Evolutionary conservation across 2,329 filamentous ascomycete genomes (phyloP).

Genomic region (Cladosporium cucumerinum): DNA sequence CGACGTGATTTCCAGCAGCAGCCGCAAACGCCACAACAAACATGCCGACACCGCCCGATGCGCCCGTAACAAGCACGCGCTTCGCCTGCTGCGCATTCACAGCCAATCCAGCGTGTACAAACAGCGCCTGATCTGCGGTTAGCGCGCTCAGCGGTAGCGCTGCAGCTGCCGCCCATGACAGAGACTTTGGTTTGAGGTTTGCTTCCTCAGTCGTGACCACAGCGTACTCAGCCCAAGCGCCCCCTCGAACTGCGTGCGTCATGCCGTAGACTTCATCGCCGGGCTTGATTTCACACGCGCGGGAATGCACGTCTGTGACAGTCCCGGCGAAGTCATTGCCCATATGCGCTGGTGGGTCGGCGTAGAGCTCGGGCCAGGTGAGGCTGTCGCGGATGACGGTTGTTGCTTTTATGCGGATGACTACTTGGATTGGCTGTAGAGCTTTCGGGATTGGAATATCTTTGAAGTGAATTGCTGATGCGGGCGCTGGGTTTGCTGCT

Average conservation of each 20-base stretch:
- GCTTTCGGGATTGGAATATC: background rate
- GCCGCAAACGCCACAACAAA: constrained; percentile 42
- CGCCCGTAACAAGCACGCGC: constrained; percentile 42
- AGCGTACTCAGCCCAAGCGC: constrained; percentile 36
- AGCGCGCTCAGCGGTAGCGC: background rate
- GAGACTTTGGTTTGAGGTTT: constrained; percentile 21
- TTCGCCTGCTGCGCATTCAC: constrained; percentile 6
- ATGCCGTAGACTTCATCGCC: constrained; percentile 39
- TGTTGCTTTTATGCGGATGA: constrained; percentile 36
- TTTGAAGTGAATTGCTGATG: background rate
- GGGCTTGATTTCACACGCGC: constrained; percentile 31
- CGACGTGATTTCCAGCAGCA: constrained; percentile 34
- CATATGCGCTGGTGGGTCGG: constrained; percentile 23
- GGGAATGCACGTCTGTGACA: constrained; percentile 32
- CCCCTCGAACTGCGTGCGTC: constrained; percentile 28
- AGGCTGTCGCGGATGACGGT: constrained; percentile 36
- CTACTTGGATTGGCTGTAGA: background rate
- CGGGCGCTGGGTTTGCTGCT: background rate
- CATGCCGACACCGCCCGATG: constrained; percentile 40
- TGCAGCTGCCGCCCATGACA: background rate
- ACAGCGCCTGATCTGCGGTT: background rate
- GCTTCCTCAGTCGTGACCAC: constrained; percentile 34
- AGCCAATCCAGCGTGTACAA: background rate
- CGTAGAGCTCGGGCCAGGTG: constrained; percentile 30
- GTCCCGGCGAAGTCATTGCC: constrained; percentile 41